Percentiles rank a stretch among this genome's conserved stretches.
These are phyloP conservation scores for Fagus crenata DNA, from an alignment of 306 rosid genomes.

Conservation along the genomic window DNA sequence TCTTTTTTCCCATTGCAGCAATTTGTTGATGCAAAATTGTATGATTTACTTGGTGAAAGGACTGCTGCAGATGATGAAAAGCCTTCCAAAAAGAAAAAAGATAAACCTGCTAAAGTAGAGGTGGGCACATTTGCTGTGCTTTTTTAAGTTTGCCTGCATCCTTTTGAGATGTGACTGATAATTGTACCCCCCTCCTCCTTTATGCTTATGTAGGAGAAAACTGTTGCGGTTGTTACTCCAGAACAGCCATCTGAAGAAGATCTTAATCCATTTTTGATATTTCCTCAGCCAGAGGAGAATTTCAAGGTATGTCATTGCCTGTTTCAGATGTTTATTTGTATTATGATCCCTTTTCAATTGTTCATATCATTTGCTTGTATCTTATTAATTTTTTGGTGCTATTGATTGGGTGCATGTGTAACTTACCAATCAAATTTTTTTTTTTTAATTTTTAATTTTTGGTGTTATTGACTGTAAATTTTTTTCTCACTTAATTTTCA, in stretches of 20 bases:
- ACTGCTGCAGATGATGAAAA: slow-evolving; percentile 90
- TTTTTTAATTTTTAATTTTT: too few species aligned
- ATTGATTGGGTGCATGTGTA: too few species aligned
- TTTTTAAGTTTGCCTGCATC: slow-evolving; percentile 10
- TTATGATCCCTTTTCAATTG: background rate
- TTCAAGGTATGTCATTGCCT: slow-evolving; percentile 56
- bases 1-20: slow-evolving; percentile 46
- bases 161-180: slow-evolving; percentile 18
- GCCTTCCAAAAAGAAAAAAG: slow-evolving; percentile 79
- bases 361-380: slow-evolving; percentile 8
- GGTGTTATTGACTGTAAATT: background rate
- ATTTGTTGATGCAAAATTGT: slow-evolving; percentile 65
- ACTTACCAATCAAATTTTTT: too few species aligned
- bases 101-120: slow-evolving; percentile 87
- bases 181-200: slow-evolving; percentile 16
- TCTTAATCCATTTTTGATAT: slow-evolving; percentile 73
- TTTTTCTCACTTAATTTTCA: background rate
- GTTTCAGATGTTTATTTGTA: slow-evolving; percentile 6
- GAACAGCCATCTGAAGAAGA: slow-evolving; percentile 85
- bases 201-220: slow-evolving; percentile 53
- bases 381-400: background rate
- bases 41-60: slow-evolving; percentile 82
- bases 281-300: slow-evolving; percentile 83
- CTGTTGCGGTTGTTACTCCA: slow-evolving; percentile 43
- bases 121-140: slow-evolving; percentile 35